A percentile compares a stretch with the other conserved stretches of the same genome.
Evolutionary conservation across 768 basidiomycete species (phyloP).

Genomic region (Boletus rubropictus): DNA sequence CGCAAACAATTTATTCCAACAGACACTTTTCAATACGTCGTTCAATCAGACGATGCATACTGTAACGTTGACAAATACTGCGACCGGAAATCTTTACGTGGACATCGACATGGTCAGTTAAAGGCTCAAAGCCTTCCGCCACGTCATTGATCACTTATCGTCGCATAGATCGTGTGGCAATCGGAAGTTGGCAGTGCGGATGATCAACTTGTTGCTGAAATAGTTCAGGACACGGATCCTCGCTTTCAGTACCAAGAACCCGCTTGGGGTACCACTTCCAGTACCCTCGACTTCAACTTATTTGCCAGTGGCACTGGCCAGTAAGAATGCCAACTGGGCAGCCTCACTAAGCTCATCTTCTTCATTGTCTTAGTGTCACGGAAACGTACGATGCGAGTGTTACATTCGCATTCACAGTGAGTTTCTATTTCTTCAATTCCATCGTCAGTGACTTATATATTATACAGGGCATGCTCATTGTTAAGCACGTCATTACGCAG

Average conservation of each 20-base stretch:
- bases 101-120: slow-evolving; percentile 43
- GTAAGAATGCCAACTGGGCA: slow-evolving; percentile 17
- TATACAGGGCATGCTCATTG: slow-evolving; percentile 17
- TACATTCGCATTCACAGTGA: slow-evolving; percentile 37
- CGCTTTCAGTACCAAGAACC: slow-evolving; percentile 36
- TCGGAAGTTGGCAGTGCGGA: slow-evolving; percentile 20
- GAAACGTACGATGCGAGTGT: slow-evolving; percentile 31
- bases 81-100: slow-evolving; percentile 31
- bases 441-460: slow-evolving; percentile 4
- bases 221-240: slow-evolving; percentile 34
- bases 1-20: slow-evolving; percentile 33
- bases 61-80: slow-evolving; percentile 30
- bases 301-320: slow-evolving; percentile 42
- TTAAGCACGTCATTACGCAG: background rate
- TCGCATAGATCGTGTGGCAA: slow-evolving; percentile 26
- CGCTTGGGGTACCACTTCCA: slow-evolving; percentile 32
- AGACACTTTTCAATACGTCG: slow-evolving; percentile 34
- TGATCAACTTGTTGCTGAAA: slow-evolving; percentile 13
- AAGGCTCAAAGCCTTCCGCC: background rate
- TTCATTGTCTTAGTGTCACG: slow-evolving; percentile 29
- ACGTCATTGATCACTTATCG: background rate
- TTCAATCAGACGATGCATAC: slow-evolving; percentile 34
- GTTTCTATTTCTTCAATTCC: slow-evolving; percentile 5
- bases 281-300: slow-evolving; percentile 30
- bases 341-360: background rate